These are phyloP conservation scores for Botrytis fabae DNA, from an alignment of 2,329 filamentous ascomycete genomes.

Conservation along the genomic window DNA sequence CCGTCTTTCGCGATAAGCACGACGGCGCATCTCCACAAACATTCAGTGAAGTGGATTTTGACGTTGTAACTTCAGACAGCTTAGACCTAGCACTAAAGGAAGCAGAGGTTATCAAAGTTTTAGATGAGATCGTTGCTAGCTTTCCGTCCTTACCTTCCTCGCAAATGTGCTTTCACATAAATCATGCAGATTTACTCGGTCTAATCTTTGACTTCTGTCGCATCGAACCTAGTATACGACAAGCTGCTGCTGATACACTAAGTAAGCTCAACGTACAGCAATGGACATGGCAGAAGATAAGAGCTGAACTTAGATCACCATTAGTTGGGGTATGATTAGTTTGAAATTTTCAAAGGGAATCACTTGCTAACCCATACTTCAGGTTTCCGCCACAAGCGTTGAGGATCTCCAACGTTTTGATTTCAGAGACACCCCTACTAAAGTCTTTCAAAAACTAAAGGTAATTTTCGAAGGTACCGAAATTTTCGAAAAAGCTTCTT, in stretches of 20 bases:
- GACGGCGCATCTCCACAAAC: conserved; percentile 79
- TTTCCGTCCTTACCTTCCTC: conserved; percentile 73
- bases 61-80: conserved; percentile 83
- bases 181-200: conserved; percentile 83
- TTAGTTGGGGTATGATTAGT: conserved; percentile 63
- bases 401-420: conserved; percentile 91
- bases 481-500: conserved; percentile 71
- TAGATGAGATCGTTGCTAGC: conserved; percentile 83
- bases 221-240: conserved; percentile 67
- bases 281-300: conserved; percentile 80
- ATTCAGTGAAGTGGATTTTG: conserved; percentile 91
- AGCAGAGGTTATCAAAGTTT: conserved; percentile 88
- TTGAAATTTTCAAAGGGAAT: not conserved
- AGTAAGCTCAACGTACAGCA: conserved; percentile 84
- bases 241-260: conserved; percentile 75
- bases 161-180: conserved; percentile 85
- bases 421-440: conserved; percentile 66
- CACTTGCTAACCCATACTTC: not conserved
- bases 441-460: conserved; percentile 60
- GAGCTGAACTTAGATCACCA: conserved; percentile 77
- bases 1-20: conserved; percentile 77
- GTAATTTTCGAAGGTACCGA: conserved; percentile 62
- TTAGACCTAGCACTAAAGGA: conserved; percentile 86
- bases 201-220: conserved; percentile 89
- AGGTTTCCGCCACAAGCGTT: conserved; percentile 73